Evolutionary conservation across 495 filamentous ascomycete genomes (phyloP), one percentile per base, ranked within the genome.

Genomic region (Pseudoneurospora amorphoporcata): DNA sequence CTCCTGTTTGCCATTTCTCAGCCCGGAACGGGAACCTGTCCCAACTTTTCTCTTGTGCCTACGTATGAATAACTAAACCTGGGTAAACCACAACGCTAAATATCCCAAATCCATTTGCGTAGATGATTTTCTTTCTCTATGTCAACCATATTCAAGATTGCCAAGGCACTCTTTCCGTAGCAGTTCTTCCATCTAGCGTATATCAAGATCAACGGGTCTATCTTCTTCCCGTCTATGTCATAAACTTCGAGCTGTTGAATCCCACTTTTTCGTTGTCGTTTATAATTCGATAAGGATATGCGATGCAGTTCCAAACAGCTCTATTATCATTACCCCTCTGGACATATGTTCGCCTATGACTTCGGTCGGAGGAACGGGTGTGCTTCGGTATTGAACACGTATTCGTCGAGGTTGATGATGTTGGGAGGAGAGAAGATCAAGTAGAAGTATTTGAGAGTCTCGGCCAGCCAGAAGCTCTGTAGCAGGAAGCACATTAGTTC

Each of bases 311-410:
- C n/a, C n/a, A n/a, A n/a, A n/a, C n/a, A n/a, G n/a, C n/a, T 19
- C 45, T 23, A 53, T 53, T 12, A 12, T 53, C n/a, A 9, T 19
- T 23, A 53, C 45, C 0, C 43, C 9, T 29, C 19, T 12, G 0
- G 45, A 6, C n/a, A n/a, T 53, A 53, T 23, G 45, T 23, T 19
- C 17, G n/a, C 19, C 45, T 53, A 53, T 53, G 45, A n/a, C 19
- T 53, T 53, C 10, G 77, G 76, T 38, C 83, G 76, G 69, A 76
- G 76, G 40, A 97, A 86, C 2, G 91, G 88, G 80, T 95, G 93
- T 4, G 92, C 93, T 82, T 95, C 93, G 0, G 92, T 96, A 77
- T 95, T 97, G 71, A 95, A 88, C 2, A 97, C 90, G 68, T 91
- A 87, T 16, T 92, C 84, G 73, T 92, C 89, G 75, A 95, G 81